phyloP scores from a whole-genome alignment of 2,329 filamentous ascomycete species.

The Dactylella cylindrospora region DNA sequence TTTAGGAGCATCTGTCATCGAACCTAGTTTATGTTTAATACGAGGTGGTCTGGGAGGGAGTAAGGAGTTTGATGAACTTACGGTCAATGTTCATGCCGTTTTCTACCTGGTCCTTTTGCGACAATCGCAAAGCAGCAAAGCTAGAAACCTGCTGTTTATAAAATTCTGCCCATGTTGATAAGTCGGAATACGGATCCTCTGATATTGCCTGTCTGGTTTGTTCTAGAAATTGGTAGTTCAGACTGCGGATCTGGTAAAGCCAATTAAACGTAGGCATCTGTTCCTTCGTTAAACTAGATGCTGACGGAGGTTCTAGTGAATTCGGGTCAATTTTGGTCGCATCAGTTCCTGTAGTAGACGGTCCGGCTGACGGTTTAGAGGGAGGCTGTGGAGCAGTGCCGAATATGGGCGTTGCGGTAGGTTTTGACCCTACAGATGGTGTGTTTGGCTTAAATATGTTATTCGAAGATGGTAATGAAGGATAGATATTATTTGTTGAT shows the following conservation, averaged over 20 bases:
- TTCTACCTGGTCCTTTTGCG: constrained; percentile 16
- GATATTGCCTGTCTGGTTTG: constrained; percentile 6
- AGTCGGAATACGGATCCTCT: constrained; percentile 15
- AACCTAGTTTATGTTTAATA: too few species aligned
- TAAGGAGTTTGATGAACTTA: neutral
- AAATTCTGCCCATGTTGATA: constrained; percentile 14
- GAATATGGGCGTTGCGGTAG: too few species aligned
- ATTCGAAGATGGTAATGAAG: too few species aligned
- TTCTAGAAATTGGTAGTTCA: constrained; percentile 23
- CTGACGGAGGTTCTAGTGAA: constrained; percentile 18
- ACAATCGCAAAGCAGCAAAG: constrained; percentile 4
- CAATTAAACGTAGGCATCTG: constrained; percentile 40
- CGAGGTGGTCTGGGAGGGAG: too few species aligned
- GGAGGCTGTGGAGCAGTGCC: too few species aligned
- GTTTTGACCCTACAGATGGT: too few species aligned
- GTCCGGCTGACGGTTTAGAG: neutral
- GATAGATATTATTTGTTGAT: too few species aligned
- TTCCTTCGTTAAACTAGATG: constrained; percentile 8
- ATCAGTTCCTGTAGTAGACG: neutral
- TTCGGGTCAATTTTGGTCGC: constrained; percentile 12
- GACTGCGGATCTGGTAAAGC: constrained; percentile 31
- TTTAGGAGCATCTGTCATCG: too few species aligned
- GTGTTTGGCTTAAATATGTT: too few species aligned
- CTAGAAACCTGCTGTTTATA: constrained; percentile 19
- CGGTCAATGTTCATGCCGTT: constrained; percentile 9